phyloP scores from a whole-genome alignment of 371 early-diverging fungal genomes.

The Mortierella sp. region DNA sequence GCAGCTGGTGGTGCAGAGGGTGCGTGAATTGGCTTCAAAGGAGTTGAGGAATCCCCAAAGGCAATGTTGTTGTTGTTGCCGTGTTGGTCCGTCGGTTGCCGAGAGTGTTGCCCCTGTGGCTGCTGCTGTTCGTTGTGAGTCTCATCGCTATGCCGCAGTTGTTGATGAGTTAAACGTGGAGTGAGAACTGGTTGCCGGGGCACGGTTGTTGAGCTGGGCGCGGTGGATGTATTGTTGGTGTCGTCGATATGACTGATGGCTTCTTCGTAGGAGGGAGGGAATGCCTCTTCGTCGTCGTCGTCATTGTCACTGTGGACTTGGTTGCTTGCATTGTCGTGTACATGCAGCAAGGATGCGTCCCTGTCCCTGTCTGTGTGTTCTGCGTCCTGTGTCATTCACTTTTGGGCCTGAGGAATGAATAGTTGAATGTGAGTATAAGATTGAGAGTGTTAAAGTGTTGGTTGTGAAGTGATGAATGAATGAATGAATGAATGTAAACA shows the following conservation, averaged over 20 bases:
- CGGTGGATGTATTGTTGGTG: conserved; percentile 10
- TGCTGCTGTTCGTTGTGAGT: conserved; percentile 14
- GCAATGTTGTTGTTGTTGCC: not conserved
- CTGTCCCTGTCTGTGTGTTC: conserved; percentile 2
- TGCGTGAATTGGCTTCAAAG: not conserved
- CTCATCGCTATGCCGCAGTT: conserved; percentile 18
- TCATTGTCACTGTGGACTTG: not conserved
- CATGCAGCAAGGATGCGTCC: not conserved
- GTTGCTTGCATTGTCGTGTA: not conserved
- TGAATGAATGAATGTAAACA: too few species aligned
- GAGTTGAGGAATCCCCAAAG: not conserved
- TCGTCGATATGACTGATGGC: conserved; percentile 41
- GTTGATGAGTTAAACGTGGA: not conserved
- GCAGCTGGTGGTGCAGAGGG: not conserved
- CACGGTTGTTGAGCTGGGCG: not conserved
- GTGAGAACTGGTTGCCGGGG: too few species aligned
- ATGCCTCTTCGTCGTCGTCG: conserved; percentile 20
- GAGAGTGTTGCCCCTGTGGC: not conserved
- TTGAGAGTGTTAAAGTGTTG: not conserved
- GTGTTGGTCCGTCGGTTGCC: not conserved
- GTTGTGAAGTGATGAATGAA: too few species aligned
- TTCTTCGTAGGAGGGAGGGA: conserved; percentile 55
- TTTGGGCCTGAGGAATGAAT: not conserved
- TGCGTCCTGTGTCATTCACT: not conserved
- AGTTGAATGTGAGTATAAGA: not conserved